Conservation (phyloP, 176 grass and related monocot species). For the Phragmites australis region DNA sequence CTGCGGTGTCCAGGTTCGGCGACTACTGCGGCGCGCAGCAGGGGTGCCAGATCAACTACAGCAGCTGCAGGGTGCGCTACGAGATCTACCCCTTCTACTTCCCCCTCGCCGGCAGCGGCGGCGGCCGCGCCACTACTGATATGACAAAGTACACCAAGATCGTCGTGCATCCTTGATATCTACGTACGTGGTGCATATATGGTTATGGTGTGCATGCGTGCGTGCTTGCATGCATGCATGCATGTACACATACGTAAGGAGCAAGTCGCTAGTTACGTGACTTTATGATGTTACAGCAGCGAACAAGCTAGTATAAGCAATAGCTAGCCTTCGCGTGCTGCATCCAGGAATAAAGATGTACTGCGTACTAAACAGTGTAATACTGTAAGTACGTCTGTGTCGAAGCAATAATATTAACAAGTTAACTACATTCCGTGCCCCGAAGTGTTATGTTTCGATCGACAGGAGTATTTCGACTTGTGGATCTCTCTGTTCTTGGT, state of each 20-base stretch:
- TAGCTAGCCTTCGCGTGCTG: not conserved
- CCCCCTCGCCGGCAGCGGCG: constrained; percentile 41
- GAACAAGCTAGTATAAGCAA: not conserved
- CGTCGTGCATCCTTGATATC: constrained; percentile 35
- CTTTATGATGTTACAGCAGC: not conserved
- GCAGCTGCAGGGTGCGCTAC: constrained; percentile 72
- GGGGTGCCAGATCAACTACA: constrained; percentile 68
- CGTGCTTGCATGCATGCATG: not conserved
- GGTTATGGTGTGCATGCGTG: not conserved
- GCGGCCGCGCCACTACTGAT: constrained; percentile 15
- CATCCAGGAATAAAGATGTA: constrained; percentile 11
- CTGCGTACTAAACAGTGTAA: not conserved
- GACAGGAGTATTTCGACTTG: not conserved
- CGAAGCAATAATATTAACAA: not conserved
- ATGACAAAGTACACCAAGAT: constrained; percentile 58
- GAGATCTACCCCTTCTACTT: constrained; percentile 82
- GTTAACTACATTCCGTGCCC: not conserved
- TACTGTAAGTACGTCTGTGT: not conserved
- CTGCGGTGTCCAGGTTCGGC: constrained; percentile 52
- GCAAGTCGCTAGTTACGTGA: not conserved
- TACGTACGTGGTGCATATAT: not conserved
- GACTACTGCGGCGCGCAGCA: constrained; percentile 49
- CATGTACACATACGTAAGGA: not conserved
- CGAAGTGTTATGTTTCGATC: not conserved
- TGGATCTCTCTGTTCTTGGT: not conserved